Base-by-base conservation (phyloP, 2,329 filamentous ascomycete genomes). In the Clonostachys sp. region DNA sequence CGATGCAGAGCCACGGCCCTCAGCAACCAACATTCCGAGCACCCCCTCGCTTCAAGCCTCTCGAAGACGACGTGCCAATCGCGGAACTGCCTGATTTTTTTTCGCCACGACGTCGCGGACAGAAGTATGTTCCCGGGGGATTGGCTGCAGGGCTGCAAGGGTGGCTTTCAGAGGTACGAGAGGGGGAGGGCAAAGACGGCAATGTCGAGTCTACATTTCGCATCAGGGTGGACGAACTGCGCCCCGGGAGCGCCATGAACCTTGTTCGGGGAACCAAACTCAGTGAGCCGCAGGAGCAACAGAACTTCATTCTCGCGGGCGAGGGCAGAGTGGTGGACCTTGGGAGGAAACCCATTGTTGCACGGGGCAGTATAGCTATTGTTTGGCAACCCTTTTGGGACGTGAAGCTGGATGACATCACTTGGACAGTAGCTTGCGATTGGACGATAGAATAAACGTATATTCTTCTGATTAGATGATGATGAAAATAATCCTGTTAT, bases 131-230 rank as follows among this genome's bases (percentile, higher is more conserved):
- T 1, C 45, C 62, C 5, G 61, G 63, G 16, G 70, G 70, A 0
- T 54, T 72, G 18, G 69, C 70, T 2, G 62, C 67, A 3, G 60
- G 61, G 41, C 56, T 72, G 7, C 70, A 72, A 49, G 62, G 63
- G 13, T 69, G 67, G 65, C 56, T 72, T 10, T 68, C 70, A 1
- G 66, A 71, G 18, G 59, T 71, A 20, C 68, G 64, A 50, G 62
- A 62, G 12, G 63, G 60, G 61, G 59, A 63, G 14, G 55, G 43
- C 6, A 49, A 53, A 12, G 16, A 47, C 13, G 49, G 47, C n/a
- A 41, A 50, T 12, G 43, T 49, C 7, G 46, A 49, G 16, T 44
- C 54, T 6, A 52, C 48, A 2, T 48, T 61, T 35, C 57, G 51
- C 12, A 52, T 71, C 14, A 48, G 39, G 5, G 54, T 71, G 7